Base-by-base conservation (phyloP, 1,284 basidiomycete genomes). In the Jaminaea rosea region DNA sequence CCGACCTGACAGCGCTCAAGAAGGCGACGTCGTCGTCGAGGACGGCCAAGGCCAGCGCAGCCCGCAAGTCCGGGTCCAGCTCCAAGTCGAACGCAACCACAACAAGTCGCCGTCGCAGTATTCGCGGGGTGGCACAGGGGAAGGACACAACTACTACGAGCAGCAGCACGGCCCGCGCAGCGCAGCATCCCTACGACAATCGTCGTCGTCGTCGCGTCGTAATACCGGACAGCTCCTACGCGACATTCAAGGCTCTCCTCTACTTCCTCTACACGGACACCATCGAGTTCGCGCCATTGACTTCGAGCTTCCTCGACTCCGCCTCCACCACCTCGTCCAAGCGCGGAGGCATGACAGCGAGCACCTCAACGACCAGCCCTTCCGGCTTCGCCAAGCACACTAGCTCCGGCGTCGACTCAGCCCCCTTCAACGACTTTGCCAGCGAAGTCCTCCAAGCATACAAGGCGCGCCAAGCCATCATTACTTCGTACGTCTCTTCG, bases 221-320 rank as follows among this genome's bases (percentile, higher is more conserved):
- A 10, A 80, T 90, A 23, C 79, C 79, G 47, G 88, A 91, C 72
- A 83, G 85, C 3, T 84, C 88, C 1, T 90, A 87, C 74, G 77
- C 81, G 6, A 91, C 88, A 0, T 92, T 88, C 75, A 83, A 80
- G 68, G 85, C 87, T 0, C 80, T 90, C 31, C 78, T 91, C 11
- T 89, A 87, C 76, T 91, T 87, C 74, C 78, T 91, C 31, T 91
- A 91, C 71, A 90, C 88, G 15, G 86, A 91, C 66, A 81, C 78
- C 4, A 84, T 91, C 56, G 79, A 83, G 34, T 91, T 92, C 68
- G 86, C 88, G 0, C 88, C 88, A 0, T 77, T 91, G 6, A 83
- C 86, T 0, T 91, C 79, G 7, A 76, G 76, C 7, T 80, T 79
- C 58, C 64, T 76, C 32, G 44, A 26, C 11, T 11, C 41, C 32